Evolutionary conservation across 495 filamentous ascomycete genomes (phyloP).

Genomic region (Penicillium herquei): DNA sequence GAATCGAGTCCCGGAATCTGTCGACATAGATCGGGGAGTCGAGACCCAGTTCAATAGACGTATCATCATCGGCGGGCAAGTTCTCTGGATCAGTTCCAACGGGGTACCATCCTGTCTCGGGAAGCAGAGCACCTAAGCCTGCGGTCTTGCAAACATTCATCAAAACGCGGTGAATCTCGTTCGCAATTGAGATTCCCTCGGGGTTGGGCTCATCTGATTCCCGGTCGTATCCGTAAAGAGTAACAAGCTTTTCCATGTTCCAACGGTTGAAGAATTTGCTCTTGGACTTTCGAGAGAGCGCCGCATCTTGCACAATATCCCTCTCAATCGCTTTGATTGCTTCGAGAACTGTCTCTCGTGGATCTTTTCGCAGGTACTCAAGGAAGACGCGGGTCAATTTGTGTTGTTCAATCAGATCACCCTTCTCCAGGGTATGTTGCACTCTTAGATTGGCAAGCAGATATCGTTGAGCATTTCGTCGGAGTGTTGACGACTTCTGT

Average conservation of each 20-base stretch:
- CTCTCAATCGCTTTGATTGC: slow-evolving; percentile 62
- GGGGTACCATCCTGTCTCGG: slow-evolving; percentile 71
- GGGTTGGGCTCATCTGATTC: slow-evolving; percentile 37
- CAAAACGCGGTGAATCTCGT: slow-evolving; percentile 68
- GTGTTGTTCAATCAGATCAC: slow-evolving; percentile 69
- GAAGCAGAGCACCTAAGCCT: slow-evolving; percentile 65
- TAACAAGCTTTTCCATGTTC: slow-evolving; percentile 67
- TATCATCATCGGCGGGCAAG: slow-evolving; percentile 38
- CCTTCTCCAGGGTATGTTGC: slow-evolving; percentile 66
- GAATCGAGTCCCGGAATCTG: slow-evolving; percentile 61
- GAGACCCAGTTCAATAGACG: slow-evolving; percentile 64
- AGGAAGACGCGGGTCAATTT: slow-evolving; percentile 68
- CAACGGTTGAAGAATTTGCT: slow-evolving; percentile 66
- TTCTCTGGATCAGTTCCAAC: slow-evolving; percentile 58
- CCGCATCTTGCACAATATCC: slow-evolving; percentile 66
- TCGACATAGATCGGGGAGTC: slow-evolving; percentile 65
- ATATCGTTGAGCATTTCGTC: slow-evolving; percentile 73
- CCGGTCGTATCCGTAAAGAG: slow-evolving; percentile 64
- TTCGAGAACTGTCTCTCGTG: slow-evolving; percentile 65
- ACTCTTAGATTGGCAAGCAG: slow-evolving; percentile 71
- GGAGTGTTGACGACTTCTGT: slow-evolving; percentile 61
- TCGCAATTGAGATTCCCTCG: slow-evolving; percentile 46
- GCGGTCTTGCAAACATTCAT: slow-evolving; percentile 69
- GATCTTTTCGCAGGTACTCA: slow-evolving; percentile 68
- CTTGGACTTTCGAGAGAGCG: slow-evolving; percentile 68